Conservation (phyloP, 2,329 filamentous ascomycete species). For the Colletotrichum sp. region DNA sequence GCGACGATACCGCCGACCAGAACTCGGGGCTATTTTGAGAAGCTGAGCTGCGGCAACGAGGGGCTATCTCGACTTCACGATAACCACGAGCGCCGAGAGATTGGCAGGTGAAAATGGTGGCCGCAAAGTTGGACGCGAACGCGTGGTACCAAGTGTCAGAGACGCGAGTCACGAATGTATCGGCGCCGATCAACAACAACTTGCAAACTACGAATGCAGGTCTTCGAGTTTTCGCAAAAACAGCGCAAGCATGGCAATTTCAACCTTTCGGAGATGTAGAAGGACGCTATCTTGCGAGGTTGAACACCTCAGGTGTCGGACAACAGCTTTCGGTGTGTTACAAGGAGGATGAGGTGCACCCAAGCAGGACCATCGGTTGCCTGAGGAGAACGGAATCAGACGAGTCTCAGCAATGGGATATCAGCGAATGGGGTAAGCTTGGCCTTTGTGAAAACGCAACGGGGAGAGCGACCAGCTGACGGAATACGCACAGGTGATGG, state of each 20-base stretch:
- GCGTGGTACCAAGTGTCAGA: conserved; percentile 41
- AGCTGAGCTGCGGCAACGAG: not conserved
- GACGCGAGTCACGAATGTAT: conserved; percentile 34
- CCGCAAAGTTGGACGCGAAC: conserved; percentile 36
- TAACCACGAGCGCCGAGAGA: not conserved
- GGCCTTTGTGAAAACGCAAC: rapidly evolving
- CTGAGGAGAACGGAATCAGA: conserved; percentile 27
- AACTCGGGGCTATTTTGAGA: rapidly evolving
- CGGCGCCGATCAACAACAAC: conserved; percentile 10
- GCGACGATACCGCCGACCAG: not conserved
- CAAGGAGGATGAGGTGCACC: conserved; percentile 24
- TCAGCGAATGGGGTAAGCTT: conserved; percentile 29
- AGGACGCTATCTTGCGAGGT: conserved; percentile 36
- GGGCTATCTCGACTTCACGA: not conserved
- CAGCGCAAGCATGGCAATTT: conserved; percentile 30
- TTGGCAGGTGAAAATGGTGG: conserved; percentile 8
- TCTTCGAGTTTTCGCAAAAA: conserved; percentile 25
- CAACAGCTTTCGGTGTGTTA: conserved; percentile 36
- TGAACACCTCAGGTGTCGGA: conserved; percentile 27
- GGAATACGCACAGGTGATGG: conserved; percentile 12
- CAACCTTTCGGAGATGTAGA: conserved; percentile 28
- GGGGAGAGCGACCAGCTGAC: not conserved
- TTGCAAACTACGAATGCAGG: conserved; percentile 20
- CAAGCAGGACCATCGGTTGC: conserved; percentile 32
- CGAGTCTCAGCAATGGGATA: conserved; percentile 37